Percentiles rank a stretch among this genome's conserved stretches.
Conservation (phyloP, 2,329 filamentous ascomycete genomes). For the Dactylellina parvicollis region DNA sequence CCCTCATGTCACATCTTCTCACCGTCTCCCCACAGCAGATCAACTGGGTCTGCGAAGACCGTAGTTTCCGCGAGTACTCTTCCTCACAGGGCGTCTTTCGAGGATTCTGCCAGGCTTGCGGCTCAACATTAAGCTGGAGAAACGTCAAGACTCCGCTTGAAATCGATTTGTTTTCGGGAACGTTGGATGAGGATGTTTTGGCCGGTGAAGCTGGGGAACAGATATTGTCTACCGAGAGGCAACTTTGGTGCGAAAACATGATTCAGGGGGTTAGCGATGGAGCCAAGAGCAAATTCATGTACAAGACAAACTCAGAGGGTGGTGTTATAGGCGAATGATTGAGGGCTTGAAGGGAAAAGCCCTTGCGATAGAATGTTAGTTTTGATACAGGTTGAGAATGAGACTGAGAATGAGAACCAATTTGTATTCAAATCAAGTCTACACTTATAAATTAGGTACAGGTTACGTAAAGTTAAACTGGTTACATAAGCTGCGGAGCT, state of each 20-base stretch:
- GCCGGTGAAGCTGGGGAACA: constrained; percentile 57
- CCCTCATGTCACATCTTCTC: constrained; percentile 64
- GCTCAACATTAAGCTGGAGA: constrained; percentile 66
- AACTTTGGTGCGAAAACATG: constrained; percentile 65
- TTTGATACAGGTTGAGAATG: too few relatives aligned
- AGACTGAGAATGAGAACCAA: too few relatives aligned
- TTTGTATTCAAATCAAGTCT: too few relatives aligned
- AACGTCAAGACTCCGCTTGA: constrained; percentile 33
- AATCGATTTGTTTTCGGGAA: constrained; percentile 55
- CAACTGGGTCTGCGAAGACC: constrained; percentile 59
- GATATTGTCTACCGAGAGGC: constrained; percentile 61
- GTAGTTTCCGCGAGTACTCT: constrained; percentile 59
- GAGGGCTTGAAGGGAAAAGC: too few relatives aligned
- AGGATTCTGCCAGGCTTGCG: constrained; percentile 64
- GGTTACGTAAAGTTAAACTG: too few relatives aligned
- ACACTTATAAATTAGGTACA: too few relatives aligned
- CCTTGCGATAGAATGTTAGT: too few relatives aligned
- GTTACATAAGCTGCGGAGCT: too few relatives aligned
- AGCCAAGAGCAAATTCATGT: constrained; percentile 40
- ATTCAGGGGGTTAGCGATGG: constrained; percentile 64
- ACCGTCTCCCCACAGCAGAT: constrained; percentile 60
- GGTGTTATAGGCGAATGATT: constrained; percentile 18
- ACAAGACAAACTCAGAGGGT: constrained; percentile 26
- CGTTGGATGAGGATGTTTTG: constrained; percentile 57
- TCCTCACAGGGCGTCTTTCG: constrained; percentile 63